Evolutionary conservation across 331 rosid species (phyloP).

Genomic region (Acacia concinna): DNA sequence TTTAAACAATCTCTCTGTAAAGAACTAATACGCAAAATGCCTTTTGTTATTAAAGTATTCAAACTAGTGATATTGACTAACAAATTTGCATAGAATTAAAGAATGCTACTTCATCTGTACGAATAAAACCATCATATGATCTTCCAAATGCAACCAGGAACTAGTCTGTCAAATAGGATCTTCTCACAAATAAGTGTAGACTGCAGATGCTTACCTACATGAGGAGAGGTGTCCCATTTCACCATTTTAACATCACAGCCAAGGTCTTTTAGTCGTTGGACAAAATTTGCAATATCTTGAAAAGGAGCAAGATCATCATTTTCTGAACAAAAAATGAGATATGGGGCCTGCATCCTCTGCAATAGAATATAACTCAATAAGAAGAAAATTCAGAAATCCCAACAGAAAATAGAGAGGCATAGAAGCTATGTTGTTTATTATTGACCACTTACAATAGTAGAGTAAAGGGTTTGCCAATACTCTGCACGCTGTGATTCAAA

Average conservation of each 20-base stretch:
- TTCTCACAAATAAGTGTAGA: constrained; percentile 31
- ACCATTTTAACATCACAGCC: constrained; percentile 86
- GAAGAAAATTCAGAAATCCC: constrained; percentile 12
- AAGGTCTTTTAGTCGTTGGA: constrained; percentile 61
- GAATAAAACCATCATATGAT: not conserved
- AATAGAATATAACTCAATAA: constrained; percentile 28
- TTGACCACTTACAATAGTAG: constrained; percentile 68
- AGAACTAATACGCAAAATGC: not conserved
- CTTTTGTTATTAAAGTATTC: not conserved
- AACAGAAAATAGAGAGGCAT: constrained; percentile 1
- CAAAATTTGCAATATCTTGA: constrained; percentile 75
- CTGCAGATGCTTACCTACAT: constrained; percentile 72
- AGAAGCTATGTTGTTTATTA: not conserved
- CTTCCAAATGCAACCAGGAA: not conserved
- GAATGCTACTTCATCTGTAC: not conserved
- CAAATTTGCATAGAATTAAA: not conserved
- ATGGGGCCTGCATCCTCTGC: constrained; percentile 89
- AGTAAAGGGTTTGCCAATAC: constrained; percentile 87
- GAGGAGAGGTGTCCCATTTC: constrained; percentile 86
- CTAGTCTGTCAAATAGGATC: not conserved
- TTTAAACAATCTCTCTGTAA: not conserved
- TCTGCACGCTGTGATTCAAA: constrained; percentile 95
- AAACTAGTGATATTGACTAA: not conserved
- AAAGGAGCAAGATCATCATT: constrained; percentile 84
- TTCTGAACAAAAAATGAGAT: constrained; percentile 85